A percentile compares a stretch with the other conserved stretches of the same genome.
phyloP scores from a whole-genome alignment of 768 basidiomycete genomes.

The Tulasnella sp. region DNA sequence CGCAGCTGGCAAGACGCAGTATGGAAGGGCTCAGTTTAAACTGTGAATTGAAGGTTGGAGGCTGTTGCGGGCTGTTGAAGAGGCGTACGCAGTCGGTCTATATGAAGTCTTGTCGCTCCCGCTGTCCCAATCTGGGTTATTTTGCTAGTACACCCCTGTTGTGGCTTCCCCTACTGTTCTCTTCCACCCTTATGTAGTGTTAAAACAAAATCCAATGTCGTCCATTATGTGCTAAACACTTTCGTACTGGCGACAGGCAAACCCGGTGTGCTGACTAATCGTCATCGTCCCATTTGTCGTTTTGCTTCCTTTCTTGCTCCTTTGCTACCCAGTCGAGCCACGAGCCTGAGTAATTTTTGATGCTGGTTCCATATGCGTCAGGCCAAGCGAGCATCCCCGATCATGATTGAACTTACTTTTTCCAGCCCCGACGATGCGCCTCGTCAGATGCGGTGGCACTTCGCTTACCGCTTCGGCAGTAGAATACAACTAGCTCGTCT shows the following conservation, averaged over 20 bases:
- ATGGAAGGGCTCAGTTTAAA: slow-evolving; percentile 32
- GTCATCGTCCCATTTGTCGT: slow-evolving; percentile 12
- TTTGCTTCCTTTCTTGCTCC: slow-evolving; percentile 34
- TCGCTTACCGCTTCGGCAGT: slow-evolving; percentile 84
- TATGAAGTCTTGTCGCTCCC: not conserved
- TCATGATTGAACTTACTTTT: slow-evolving; percentile 50
- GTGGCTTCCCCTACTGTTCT: not conserved
- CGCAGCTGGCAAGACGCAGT: slow-evolving; percentile 62
- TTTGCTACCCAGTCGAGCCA: slow-evolving; percentile 80
- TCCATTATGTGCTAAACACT: not conserved
- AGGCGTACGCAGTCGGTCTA: not conserved
- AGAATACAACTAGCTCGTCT: slow-evolving; percentile 76
- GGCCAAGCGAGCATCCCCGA: not conserved
- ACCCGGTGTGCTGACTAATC: not conserved
- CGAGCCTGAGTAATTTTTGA: slow-evolving; percentile 76
- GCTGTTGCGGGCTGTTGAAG: not conserved
- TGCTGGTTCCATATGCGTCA: slow-evolving; percentile 31
- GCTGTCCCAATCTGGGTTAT: not conserved
- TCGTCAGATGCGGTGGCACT: slow-evolving; percentile 78
- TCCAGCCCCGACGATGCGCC: slow-evolving; percentile 75
- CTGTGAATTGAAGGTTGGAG: not conserved
- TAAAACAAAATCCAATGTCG: not conserved
- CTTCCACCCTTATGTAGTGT: not conserved
- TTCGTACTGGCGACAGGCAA: not conserved
- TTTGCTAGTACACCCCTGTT: not conserved